Evolutionary conservation across 177 flowering plant species (phyloP), one percentile per base, ranked within the genome.

Genomic region (Vitis hybrid): DNA sequence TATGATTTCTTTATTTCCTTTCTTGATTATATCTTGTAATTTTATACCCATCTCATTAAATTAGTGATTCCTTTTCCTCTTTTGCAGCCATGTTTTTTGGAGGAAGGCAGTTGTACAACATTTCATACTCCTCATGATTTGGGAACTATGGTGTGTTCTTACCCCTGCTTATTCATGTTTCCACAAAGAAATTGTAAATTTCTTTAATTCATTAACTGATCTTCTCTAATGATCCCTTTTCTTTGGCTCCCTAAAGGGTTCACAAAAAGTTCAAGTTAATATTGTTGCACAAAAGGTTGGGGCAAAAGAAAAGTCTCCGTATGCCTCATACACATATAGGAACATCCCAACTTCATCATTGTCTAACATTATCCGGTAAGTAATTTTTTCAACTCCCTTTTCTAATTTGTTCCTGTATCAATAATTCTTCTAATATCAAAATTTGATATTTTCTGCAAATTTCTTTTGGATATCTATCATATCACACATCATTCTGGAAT

Each of bases 231-330:
- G 26, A 10, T 65, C 39, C 13, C 51, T 9, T 26, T 62, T 26
- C 48, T 22, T 61, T 31, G 31, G 56, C 33, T 52, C 16, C 45
- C 11, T 10, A 51, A 39, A 53, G 80, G 81, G 65, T 48, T 62
- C 69, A 16, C 81, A 74, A 76, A 86, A 80, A 74, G 70, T 86
- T 48, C 78, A 78, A 73, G 86, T 84, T 55, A 74, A 72, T 50
- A 66, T 85, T 70, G 68, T 78, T 55, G 89, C 86, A 55, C 83
- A 80, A 68, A 85, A 82, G 62, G 67, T 79, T 72, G 86, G 87
- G 62, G 80, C 82, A 53, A 79, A 73, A 75, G 83, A 85, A 51
- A 84, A 56, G 66, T 81, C 84, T 55, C 79, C 84, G 48, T 84
- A 84, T 69, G 73, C 75, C 78, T 80, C 85, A 45, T 81, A 69